Evolutionary conservation across 164 flowering plant genomes (phyloP).

Genomic region (Berberis vulgaris): DNA sequence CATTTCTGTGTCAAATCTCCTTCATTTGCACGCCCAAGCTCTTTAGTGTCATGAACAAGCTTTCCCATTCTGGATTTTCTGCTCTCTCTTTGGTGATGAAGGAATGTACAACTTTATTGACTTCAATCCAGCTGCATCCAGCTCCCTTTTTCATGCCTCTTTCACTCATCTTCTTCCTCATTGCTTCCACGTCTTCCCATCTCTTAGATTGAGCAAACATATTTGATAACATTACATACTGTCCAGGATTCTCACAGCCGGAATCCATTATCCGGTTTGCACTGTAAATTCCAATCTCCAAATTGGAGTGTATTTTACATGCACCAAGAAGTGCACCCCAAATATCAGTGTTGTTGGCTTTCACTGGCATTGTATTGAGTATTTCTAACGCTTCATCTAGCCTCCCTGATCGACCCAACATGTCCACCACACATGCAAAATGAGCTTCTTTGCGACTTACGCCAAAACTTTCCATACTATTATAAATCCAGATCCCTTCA

Average conservation of each 20-base stretch:
- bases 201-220: slow-evolving; percentile 19
- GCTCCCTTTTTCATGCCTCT: slow-evolving; percentile 18
- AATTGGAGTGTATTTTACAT: slow-evolving; percentile 18
- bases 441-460: slow-evolving; percentile 18
- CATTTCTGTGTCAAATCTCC: neutral
- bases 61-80: slow-evolving; percentile 18
- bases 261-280: slow-evolving; percentile 14
- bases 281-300: slow-evolving; percentile 15
- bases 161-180: slow-evolving; percentile 23
- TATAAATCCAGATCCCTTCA: slow-evolving; percentile 21
- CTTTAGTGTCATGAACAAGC: slow-evolving; percentile 5
- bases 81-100: slow-evolving; percentile 16
- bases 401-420: slow-evolving; percentile 21
- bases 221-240: slow-evolving; percentile 23
- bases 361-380: slow-evolving; percentile 13
- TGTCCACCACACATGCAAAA: slow-evolving; percentile 25
- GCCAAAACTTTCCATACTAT: slow-evolving; percentile 19
- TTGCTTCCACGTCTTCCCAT: slow-evolving; percentile 24
- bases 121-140: slow-evolving; percentile 26
- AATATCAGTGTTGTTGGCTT: slow-evolving; percentile 14
- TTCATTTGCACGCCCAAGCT: slow-evolving; percentile 16
- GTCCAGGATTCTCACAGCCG: slow-evolving; percentile 20
- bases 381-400: slow-evolving; percentile 18
- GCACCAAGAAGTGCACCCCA: slow-evolving; percentile 28
- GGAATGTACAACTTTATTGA: slow-evolving; percentile 11